Conservation (phyloP, 805 yeast species). For the Peterozyma toletana region DNA sequence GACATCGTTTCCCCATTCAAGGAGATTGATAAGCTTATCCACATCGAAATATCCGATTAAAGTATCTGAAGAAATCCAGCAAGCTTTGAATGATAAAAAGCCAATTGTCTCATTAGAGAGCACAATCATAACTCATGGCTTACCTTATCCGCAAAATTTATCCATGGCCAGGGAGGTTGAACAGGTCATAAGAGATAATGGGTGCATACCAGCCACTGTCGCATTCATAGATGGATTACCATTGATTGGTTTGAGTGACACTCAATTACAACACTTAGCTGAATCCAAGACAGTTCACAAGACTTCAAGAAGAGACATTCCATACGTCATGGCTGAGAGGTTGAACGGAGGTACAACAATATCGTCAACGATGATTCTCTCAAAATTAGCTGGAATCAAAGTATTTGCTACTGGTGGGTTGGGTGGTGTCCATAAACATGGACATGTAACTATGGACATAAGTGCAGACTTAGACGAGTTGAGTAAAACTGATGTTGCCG, state of each 20-base stretch:
- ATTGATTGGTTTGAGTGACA: conserved; percentile 49
- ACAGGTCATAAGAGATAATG: conserved; percentile 44
- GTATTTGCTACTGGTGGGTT: conserved; percentile 92
- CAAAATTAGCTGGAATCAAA: conserved; percentile 67
- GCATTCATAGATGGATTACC: conserved; percentile 73
- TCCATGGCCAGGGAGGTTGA: conserved; percentile 71
- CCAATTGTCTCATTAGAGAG: conserved; percentile 84
- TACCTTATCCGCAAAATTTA: conserved; percentile 73
- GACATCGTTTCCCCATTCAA: no score
- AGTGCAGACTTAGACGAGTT: conserved; percentile 86
- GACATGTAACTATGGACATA: conserved; percentile 67
- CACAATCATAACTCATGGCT: conserved; percentile 85
- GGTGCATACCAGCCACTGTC: conserved; percentile 80
- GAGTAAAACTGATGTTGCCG: conserved; percentile 76
- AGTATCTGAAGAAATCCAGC: conserved; percentile 39
- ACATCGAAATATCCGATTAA: conserved; percentile 1
- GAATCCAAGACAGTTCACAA: conserved; percentile 33
- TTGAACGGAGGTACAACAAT: conserved; percentile 87
- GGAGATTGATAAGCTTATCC: no score
- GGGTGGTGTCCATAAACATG: conserved; percentile 86
- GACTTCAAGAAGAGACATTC: conserved; percentile 76
- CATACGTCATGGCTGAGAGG: conserved; percentile 55
- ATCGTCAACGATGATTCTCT: conserved; percentile 80
- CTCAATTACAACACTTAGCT: conserved; percentile 47
- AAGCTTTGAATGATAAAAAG: conserved; percentile 46